Conservation (phyloP, 2,329 filamentous ascomycete genomes). For the Diplodia intermedia region DNA sequence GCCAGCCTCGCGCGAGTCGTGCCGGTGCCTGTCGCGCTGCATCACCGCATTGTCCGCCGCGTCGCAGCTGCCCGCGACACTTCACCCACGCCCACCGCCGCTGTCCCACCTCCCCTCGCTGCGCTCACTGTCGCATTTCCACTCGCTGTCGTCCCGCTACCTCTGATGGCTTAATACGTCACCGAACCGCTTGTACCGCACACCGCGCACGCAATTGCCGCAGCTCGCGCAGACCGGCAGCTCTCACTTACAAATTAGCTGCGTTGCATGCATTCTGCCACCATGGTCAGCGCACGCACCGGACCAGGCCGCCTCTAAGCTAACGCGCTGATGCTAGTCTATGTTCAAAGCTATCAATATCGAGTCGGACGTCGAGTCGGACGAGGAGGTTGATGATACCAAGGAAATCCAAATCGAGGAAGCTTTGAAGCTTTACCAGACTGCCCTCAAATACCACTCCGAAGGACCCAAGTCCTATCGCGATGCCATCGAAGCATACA, state of each 20-base stretch:
- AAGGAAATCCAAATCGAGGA: constrained; percentile 98
- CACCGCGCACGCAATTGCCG: background rate
- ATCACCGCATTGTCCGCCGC: constrained; percentile 25
- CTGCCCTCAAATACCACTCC: constrained; percentile 86
- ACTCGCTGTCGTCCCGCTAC: too few species aligned
- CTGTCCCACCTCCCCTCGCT: background rate
- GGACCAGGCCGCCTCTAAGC: background rate
- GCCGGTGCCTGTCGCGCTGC: constrained; percentile 18
- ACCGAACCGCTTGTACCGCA: background rate
- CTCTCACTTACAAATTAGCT: background rate
- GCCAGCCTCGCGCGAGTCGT: background rate
- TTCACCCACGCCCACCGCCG: background rate
- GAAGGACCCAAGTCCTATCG: constrained; percentile 79
- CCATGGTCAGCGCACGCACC: constrained; percentile 10
- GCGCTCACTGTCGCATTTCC: background rate
- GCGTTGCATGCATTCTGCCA: background rate
- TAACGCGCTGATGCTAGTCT: constrained; percentile 39
- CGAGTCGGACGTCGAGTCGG: constrained; percentile 86
- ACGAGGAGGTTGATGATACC: constrained; percentile 92
- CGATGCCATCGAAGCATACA: constrained; percentile 81
- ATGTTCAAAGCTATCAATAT: constrained; percentile 90
- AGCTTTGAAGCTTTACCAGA: constrained; percentile 92
- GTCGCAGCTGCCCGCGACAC: constrained; percentile 21
- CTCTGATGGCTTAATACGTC: constrained; percentile 3
- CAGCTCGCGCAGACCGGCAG: constrained; percentile 11